Evolutionary conservation across 1,139 yeast genomes (phyloP).

Genomic region (Candida sojae): DNA sequence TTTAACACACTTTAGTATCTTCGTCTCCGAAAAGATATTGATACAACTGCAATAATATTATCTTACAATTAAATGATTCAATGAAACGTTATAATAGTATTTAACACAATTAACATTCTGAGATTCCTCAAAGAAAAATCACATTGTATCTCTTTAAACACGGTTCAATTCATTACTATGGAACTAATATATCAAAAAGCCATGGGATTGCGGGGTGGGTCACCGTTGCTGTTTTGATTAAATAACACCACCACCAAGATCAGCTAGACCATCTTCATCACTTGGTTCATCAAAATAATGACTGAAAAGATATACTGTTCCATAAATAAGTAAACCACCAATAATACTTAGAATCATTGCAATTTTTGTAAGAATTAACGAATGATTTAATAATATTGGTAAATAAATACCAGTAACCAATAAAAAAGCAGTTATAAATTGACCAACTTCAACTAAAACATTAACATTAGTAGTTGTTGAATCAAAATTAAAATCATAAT

Average conservation of each 20-base stretch:
- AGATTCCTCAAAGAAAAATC: too few species aligned
- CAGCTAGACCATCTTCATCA: conserved; percentile 40
- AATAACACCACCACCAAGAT: conserved; percentile 33
- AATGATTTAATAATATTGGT: conserved; percentile 68
- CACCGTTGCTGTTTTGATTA: conserved; percentile 8
- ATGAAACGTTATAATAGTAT: too few species aligned
- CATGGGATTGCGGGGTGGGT: too few species aligned
- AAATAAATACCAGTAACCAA: conserved; percentile 66
- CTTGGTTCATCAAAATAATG: conserved; percentile 65
- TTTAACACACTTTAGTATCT: too few species aligned
- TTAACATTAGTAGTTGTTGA: conserved; percentile 30
- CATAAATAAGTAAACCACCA: conserved; percentile 73
- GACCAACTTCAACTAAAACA: conserved; percentile 57
- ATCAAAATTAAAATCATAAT: conserved; percentile 49
- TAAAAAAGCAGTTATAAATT: conserved; percentile 67
- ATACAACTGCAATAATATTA: too few species aligned
- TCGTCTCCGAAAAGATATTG: too few species aligned
- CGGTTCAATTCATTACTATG: too few species aligned
- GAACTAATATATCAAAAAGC: too few species aligned
- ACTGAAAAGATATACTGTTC: conserved; percentile 72
- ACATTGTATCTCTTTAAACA: too few species aligned
- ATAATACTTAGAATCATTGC: conserved; percentile 64
- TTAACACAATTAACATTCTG: too few species aligned
- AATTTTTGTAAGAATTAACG: conserved; percentile 54
- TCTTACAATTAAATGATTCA: too few species aligned